Conservation (phyloP, 768 basidiomycete genomes). For the Lactarius psammicola region DNA sequence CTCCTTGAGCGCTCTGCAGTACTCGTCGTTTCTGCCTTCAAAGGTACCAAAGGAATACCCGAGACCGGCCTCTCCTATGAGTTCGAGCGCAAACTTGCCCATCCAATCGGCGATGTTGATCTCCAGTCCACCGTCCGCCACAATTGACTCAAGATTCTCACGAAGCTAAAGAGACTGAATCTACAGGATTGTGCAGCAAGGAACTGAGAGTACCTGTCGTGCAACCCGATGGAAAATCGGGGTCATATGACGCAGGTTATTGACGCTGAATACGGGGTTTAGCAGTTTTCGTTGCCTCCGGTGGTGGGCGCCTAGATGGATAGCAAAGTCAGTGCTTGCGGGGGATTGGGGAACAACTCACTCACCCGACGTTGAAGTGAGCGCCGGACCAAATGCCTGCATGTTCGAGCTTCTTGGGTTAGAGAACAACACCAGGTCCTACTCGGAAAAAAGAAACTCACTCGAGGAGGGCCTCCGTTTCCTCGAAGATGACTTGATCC, state of each 20-base stretch:
- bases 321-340: background rate
- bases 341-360: background rate
- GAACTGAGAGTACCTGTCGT: constrained; percentile 12
- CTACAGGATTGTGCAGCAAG: constrained; percentile 26
- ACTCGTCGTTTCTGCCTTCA: constrained; percentile 20
- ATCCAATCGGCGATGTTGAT: constrained; percentile 18
- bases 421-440: no score
- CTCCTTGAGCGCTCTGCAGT: constrained; percentile 31
- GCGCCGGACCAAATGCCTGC: no score
- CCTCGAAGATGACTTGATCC: no score
- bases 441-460: no score
- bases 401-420: no score
- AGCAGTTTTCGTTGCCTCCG: constrained; percentile 9
- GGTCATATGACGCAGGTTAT: constrained; percentile 28
- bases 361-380: no score
- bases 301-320: constrained; percentile 27
- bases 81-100: constrained; percentile 11
- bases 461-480: no score
- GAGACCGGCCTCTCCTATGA: constrained; percentile 16
- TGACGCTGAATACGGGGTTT: constrained; percentile 4
- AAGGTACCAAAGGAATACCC: constrained; percentile 5
- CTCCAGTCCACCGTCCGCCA: constrained; percentile 41
- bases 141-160: constrained; percentile 21
- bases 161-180: constrained; percentile 39
- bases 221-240: constrained; percentile 27